These are phyloP conservation scores for Bolboschoenus planiculmis DNA, from an alignment of 176 grass and related monocot genomes.

Conservation along the genomic window DNA sequence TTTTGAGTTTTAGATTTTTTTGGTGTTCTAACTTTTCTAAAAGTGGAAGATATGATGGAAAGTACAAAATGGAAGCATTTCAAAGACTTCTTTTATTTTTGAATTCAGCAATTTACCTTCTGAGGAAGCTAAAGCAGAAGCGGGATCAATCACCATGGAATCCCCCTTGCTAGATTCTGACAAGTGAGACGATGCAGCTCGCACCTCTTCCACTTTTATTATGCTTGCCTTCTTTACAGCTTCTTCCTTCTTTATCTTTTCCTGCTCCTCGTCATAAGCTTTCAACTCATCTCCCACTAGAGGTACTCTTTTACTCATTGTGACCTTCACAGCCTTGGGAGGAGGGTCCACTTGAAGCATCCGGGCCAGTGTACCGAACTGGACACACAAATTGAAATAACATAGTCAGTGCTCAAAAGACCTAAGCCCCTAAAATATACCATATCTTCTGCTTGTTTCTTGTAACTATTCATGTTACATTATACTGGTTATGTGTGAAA, in stretches of 20 bases:
- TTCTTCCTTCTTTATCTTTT: constrained; percentile 77
- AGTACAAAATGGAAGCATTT: background rate
- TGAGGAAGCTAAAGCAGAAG: constrained; percentile 46
- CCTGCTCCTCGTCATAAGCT: constrained; percentile 87
- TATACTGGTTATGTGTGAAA: background rate
- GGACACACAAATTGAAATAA: background rate
- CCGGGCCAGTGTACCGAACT: constrained; percentile 97
- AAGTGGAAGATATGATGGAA: background rate
- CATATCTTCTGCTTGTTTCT: background rate
- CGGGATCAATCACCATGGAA: constrained; percentile 58
- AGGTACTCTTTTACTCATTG: constrained; percentile 78
- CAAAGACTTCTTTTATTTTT: background rate
- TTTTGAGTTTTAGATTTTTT: background rate
- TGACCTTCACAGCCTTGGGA: constrained; percentile 92
- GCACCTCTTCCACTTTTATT: constrained; percentile 68
- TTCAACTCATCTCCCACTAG: constrained; percentile 86
- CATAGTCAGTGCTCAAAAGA: background rate
- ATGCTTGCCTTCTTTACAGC: constrained; percentile 48
- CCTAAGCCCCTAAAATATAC: background rate
- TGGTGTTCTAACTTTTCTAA: background rate
- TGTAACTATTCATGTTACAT: background rate
- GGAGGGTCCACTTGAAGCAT: constrained; percentile 99
- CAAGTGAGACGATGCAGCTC: constrained; percentile 42
- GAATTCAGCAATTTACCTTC: constrained; percentile 51
- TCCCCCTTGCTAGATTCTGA: constrained; percentile 53